Base-by-base conservation (phyloP, 495 filamentous ascomycete species). In the Barbatosphaeria neglecta region DNA sequence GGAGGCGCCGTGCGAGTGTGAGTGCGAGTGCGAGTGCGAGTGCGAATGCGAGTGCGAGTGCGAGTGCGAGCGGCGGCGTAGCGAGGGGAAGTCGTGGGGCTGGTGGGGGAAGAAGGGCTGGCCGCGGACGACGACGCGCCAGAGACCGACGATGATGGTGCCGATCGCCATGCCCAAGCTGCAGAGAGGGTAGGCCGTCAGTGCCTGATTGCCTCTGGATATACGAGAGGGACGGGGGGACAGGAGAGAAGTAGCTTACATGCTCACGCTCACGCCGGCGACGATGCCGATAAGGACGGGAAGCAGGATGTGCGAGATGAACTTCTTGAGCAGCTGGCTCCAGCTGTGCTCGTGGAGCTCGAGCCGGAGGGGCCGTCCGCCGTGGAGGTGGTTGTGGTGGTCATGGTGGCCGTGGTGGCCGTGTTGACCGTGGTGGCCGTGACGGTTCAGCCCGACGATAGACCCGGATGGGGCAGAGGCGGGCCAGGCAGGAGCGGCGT, bases 81-180 rank as follows among this genome's bases (percentile, higher is more conserved):
- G n/a, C n/a, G n/a, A n/a, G 46, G 55, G 62, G 43, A 47, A 52
- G 43, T 45, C 48, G 39, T 49, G 45, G 40, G 50, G 46, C 23
- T 46, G 53, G 20, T 59, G 52, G 33, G 52, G 56, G 50, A 58
- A 58, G 42, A 60, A 47, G 18, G 52, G 20, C 44, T 46, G 33
- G 31, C 53, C 53, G 49, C 63, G 60, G 53, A 57, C 57, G 37
- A 67, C 43, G 10, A 47, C 38, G 45, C 70, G 68, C 67, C 67
- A 76, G 23, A 73, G 24, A 23, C 65, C 65, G 43, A 77, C 65
- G 20, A 65, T 51, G 27, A 72, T 47, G 9, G 68, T 68, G 17
- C 73, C 72, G 49, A 73, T 59, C 18, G 71, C 53, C 71, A 76
- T 76, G 28, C 73, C 73, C 42, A 77, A 51, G 23, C 69, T 70